Conservation (phyloP, 2,329 filamentous ascomycete species). For the Curvularia lunata region DNA sequence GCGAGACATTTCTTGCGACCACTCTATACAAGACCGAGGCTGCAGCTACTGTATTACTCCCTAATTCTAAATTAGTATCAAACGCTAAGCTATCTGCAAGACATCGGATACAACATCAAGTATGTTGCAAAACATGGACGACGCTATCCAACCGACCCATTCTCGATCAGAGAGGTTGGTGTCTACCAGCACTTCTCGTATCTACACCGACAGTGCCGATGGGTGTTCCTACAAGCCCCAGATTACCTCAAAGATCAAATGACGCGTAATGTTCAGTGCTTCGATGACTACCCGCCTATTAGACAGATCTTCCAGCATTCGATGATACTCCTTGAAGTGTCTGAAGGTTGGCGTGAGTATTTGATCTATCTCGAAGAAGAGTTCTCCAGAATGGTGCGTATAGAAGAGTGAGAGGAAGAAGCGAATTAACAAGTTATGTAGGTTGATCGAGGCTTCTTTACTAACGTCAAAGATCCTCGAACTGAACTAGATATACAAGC, state of each 20-base stretch:
- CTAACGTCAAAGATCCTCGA: conserved; percentile 14
- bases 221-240: conserved; percentile 18
- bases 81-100: neutral
- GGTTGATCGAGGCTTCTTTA: conserved; percentile 21
- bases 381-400: conserved; percentile 15
- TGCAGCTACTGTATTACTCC: neutral
- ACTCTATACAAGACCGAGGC: too few relatives aligned
- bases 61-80: neutral
- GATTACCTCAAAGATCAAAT: conserved; percentile 14
- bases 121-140: conserved; percentile 20
- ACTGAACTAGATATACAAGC: conserved; percentile 11
- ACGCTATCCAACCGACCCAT: conserved; percentile 18
- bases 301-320: conserved; percentile 13
- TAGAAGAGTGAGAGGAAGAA: neutral
- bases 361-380: conserved; percentile 14
- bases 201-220: conserved; percentile 1
- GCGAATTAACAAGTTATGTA: neutral
- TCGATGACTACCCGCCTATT: neutral
- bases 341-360: conserved; percentile 19
- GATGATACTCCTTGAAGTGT: conserved; percentile 10
- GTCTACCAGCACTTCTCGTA: conserved; percentile 14
- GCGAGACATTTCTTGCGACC: neutral
- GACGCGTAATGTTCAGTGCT: neutral
- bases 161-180: conserved; percentile 18
- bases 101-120: conserved; percentile 21